These are phyloP conservation scores for Pyrenopolyporus hunteri DNA, from an alignment of 495 filamentous ascomycete species.

Conservation along the genomic window DNA sequence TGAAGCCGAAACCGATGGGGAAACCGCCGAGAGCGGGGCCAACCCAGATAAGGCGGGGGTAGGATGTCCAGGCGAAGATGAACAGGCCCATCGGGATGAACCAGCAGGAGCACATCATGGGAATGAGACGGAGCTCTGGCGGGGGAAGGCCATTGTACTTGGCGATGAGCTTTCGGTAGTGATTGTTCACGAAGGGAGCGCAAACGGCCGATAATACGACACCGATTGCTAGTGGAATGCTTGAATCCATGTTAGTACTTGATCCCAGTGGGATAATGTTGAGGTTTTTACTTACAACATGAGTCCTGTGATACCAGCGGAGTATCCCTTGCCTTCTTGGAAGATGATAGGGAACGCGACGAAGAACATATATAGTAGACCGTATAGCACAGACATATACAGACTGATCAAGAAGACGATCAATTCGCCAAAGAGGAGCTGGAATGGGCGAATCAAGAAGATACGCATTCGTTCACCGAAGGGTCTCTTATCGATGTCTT, in stretches of 20 bases:
- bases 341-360: slow-evolving; percentile 82
- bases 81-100: slow-evolving; percentile 77
- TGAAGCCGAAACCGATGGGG: slow-evolving; percentile 83
- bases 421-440: slow-evolving; percentile 76
- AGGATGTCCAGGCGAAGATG: slow-evolving; percentile 86
- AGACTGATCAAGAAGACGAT: slow-evolving; percentile 79
- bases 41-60: slow-evolving; percentile 67
- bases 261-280: not conserved
- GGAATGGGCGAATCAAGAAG: slow-evolving; percentile 77
- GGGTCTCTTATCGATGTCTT: slow-evolving; percentile 72
- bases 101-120: slow-evolving; percentile 88
- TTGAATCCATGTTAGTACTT: slow-evolving; percentile 7
- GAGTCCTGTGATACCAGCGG: slow-evolving; percentile 71
- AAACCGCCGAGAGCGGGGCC: slow-evolving; percentile 75
- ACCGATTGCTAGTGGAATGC: slow-evolving; percentile 39
- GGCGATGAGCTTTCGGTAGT: slow-evolving; percentile 67
- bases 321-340: slow-evolving; percentile 74
- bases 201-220: slow-evolving; percentile 69
- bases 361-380: slow-evolving; percentile 84
- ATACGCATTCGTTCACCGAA: slow-evolving; percentile 66
- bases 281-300: slow-evolving; percentile 62
- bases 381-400: slow-evolving; percentile 82
- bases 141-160: slow-evolving; percentile 72
- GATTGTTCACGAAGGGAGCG: slow-evolving; percentile 74
- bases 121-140: slow-evolving; percentile 76